Conservation (phyloP, 441 rosid species). For the Lepidium campestre region DNA sequence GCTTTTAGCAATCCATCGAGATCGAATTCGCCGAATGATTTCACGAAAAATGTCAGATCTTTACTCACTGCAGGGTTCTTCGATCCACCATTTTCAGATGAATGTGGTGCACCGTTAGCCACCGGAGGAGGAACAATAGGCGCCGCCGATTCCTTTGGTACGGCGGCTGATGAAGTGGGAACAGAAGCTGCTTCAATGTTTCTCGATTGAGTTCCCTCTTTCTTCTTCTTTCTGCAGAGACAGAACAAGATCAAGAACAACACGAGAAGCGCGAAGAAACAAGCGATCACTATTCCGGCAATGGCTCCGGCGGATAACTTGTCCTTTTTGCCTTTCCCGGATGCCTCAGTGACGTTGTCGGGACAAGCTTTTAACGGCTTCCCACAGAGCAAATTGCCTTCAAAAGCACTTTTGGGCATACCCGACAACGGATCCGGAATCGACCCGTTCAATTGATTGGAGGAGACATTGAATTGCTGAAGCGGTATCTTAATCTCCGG, state of each 20-base stretch:
- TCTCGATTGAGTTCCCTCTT: conserved; percentile 9
- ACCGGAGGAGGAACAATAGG: conserved; percentile 6
- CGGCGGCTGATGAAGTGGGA: conserved; percentile 6
- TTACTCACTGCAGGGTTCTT: conserved; percentile 14
- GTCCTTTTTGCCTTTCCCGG: not conserved
- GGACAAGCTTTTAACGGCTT: conserved; percentile 6
- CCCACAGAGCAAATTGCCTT: conserved; percentile 51
- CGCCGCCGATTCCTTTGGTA: conserved; percentile 6
- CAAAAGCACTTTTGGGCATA: conserved; percentile 30
- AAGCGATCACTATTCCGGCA: conserved; percentile 55
- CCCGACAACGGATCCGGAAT: conserved; percentile 37
- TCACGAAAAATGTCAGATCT: conserved; percentile 25
- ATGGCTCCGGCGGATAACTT: conserved; percentile 51
- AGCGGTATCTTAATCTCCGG: conserved; percentile 42
- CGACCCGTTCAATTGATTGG: conserved; percentile 42
- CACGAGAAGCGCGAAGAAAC: conserved; percentile 34
- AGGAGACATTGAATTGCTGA: conserved; percentile 47
- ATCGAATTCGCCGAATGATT: conserved; percentile 33
- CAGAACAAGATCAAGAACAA: conserved; percentile 35
- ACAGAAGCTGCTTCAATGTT: conserved; percentile 22
- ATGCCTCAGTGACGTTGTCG: not conserved
- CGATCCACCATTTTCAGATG: conserved; percentile 13
- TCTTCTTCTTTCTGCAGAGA: conserved; percentile 39
- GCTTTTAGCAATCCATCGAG: conserved; percentile 63
- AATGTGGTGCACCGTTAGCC: not conserved